Base-by-base conservation (phyloP, 805 yeast species). In the Candida loeiensis region DNA sequence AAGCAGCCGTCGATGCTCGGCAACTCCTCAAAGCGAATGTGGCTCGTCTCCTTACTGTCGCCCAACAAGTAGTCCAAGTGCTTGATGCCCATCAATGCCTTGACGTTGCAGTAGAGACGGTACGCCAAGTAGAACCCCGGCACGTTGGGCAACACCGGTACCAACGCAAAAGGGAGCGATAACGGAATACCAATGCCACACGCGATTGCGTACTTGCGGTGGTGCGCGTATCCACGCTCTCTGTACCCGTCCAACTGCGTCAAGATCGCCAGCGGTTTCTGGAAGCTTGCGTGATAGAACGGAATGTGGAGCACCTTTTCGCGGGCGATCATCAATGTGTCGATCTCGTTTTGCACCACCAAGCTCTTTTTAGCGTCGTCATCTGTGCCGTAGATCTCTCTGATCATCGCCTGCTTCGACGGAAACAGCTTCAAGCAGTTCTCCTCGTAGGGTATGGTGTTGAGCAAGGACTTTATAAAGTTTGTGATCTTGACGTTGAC, bases 141-240 rank as follows among this genome's bases (percentile, higher is more conserved):
- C 15, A 90, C 76, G 52, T 90, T 90, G 15, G 98, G 98, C 3
- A 89, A 58, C n/a, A 90, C 70, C 0, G 98, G 98, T 0, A 91
- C 55, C 31, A 88, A 50, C 0, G 87, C 89, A 31, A 90, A 58
- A 2, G 98, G 98, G 2, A 87, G 50, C 0, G 95, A 79, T 33
- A 90, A 47, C 2, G 97, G 97, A 3, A 91, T 60, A 3, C 80
- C 79, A 12, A 81, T 43, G 1, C 76, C 70, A 48, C 84, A 77
- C 27, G 67, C 47, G 2, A 75, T 34, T 46, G 83, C 71, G 49
- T 75, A 74, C 52, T 74, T 80, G 37, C 59, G 61, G 53, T 90
- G 95, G 35, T 67, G 65, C 1, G 66, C 48, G 27, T 71, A 54
- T 8, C 83, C 80, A 1, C 55, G 47, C 8, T 57, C 52, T 12